Conservation (phyloP, 2,329 filamentous ascomycete species). For the Aschersonia sp. region DNA sequence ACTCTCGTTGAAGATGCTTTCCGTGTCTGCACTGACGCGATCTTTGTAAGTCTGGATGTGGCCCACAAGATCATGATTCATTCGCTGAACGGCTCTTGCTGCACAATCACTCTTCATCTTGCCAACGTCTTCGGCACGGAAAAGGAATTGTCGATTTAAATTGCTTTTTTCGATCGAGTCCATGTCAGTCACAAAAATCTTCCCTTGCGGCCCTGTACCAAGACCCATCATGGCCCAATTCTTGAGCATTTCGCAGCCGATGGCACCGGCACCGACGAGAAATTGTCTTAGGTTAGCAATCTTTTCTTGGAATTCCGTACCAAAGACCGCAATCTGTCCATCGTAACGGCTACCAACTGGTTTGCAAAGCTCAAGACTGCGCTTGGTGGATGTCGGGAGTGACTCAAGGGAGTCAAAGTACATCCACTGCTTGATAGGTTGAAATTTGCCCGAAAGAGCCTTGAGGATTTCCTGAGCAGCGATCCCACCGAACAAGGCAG, state of each 20-base stretch:
- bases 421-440: constrained; percentile 88
- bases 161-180: constrained; percentile 99
- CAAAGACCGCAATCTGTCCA: constrained; percentile 93
- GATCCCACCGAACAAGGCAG: constrained; percentile 88
- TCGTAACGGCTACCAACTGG: constrained; percentile 80
- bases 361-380: constrained; percentile 78
- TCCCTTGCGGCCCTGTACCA: constrained; percentile 73
- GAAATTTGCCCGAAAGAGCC: constrained; percentile 93
- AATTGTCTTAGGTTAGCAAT: constrained; percentile 83
- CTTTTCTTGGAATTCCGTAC: constrained; percentile 86
- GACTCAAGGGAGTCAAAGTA: constrained; percentile 99
- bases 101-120: constrained; percentile 95
- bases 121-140: constrained; percentile 85
- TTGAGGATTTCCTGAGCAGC: constrained; percentile 92
- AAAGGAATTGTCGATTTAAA: constrained; percentile 91
- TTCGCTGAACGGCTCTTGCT: constrained; percentile 72
- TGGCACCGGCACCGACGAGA: constrained; percentile 88
- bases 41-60: constrained; percentile 81
- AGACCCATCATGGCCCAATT: constrained; percentile 99
- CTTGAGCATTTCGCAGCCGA: constrained; percentile 98
- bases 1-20: constrained; percentile 82
- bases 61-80: constrained; percentile 85
- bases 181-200: constrained; percentile 91
- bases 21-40: constrained; percentile 80
- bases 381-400: constrained; percentile 56